Conservation (phyloP, 345 rosid genomes). For the Linum usitatissimum region DNA sequence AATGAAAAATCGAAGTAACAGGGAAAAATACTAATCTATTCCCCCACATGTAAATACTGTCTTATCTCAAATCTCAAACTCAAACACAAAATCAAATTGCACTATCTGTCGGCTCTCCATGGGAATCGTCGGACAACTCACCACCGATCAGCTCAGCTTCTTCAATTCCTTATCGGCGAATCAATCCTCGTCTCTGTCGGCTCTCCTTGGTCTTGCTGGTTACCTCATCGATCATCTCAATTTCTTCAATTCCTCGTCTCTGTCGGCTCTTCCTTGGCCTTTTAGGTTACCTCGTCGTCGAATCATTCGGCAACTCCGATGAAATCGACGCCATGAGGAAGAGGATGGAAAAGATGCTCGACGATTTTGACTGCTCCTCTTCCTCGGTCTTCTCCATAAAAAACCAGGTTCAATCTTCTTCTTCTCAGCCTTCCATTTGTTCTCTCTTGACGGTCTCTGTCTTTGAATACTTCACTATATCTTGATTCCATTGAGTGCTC, state of each 20-base stretch:
- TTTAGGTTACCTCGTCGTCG: constrained; percentile 75
- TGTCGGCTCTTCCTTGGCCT: too few species aligned
- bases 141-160: constrained; percentile 47
- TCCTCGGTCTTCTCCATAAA: constrained; percentile 80
- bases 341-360: constrained; percentile 55
- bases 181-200: background rate
- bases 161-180: constrained; percentile 27
- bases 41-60: too few species aligned
- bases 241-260: too few species aligned
- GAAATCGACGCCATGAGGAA: constrained; percentile 54
- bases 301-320: constrained; percentile 51
- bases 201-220: background rate
- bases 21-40: too few species aligned
- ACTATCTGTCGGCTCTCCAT: too few species aligned
- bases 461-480: too few species aligned
- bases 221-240: too few species aligned
- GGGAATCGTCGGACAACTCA: constrained; percentile 45
- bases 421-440: background rate
- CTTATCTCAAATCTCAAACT: too few species aligned
- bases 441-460: background rate
- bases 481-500: too few species aligned
- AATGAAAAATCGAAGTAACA: too few species aligned
- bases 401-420: constrained; percentile 43
- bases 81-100: too few species aligned
- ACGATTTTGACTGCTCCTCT: constrained; percentile 43